Evolutionary conservation across 2,329 filamentous ascomycete species (phyloP), one percentile per base, ranked within the genome.

Genomic region (Fusarium denticulatum): DNA sequence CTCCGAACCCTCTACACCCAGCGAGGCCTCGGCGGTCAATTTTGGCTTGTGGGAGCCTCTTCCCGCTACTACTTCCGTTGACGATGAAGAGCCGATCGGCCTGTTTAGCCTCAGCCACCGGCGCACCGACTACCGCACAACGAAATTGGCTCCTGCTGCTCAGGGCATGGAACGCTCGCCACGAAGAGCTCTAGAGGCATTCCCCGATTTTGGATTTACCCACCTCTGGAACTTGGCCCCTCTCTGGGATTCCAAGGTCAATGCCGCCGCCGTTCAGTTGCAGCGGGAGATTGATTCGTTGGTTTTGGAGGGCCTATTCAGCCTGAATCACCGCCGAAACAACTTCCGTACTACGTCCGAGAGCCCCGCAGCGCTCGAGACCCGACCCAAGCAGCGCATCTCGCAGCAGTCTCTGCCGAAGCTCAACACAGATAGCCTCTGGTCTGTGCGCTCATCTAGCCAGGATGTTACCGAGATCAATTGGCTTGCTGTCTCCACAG

Each of bases 381-480:
- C 83, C 67, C 59, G 63, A 45, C 79, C 81, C 64, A 84, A 81
- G 71, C 76, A 76, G 63, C 81, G 82, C 55, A 72, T 75, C 50
- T 72, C 73, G 40, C 65, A 77, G 52, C 73, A 76, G 45, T 70
- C 78, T 62, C 74, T 83, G 34, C 76, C 77, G 26, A 72, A 64
- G 32, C 72, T 84, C 50, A 75, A 64, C 42, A 83, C 82, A 53
- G 76, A 77, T 64, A 76, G 74, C 53, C 81, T 84, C 56, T 84
- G 83, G 83, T 76, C 73, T 63, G 76, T 78, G 76, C 76, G 58
- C 24, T 46, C 65, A 50, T 65, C 63, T 45, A 45, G 60, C 73
- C 63, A 73, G 58, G 69, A 60, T 52, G 49, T 53, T 46, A 57
- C 58, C 57, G 63, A 67, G 40, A 46, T 66, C 18, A 67, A 79